These are phyloP conservation scores for Fusarium kyushuense DNA, from an alignment of 2,329 filamentous ascomycete genomes.

Conservation along the genomic window DNA sequence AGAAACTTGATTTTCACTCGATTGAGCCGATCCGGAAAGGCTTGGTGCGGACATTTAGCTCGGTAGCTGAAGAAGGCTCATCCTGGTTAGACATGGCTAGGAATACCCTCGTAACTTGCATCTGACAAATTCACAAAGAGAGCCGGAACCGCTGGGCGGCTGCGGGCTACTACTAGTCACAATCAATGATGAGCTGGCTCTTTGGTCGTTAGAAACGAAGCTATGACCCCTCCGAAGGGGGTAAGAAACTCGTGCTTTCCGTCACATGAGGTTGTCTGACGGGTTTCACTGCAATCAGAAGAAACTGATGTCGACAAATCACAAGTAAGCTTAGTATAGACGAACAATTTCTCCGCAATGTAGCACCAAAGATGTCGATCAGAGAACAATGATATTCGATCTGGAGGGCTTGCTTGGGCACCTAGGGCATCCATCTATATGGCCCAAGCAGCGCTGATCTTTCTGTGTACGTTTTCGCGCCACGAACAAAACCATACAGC, in stretches of 20 bases:
- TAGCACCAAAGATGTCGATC: not conserved
- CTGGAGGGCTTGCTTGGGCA: constrained; percentile 17
- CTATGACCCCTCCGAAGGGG: constrained; percentile 4
- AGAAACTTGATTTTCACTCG: constrained; percentile 42
- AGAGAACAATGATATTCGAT: constrained; percentile 10
- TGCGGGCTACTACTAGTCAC: constrained; percentile 19
- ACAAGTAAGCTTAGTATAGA: constrained; percentile 8
- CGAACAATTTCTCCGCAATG: constrained; percentile 8
- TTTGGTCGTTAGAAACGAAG: constrained; percentile 4
- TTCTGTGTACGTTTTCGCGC: constrained; percentile 10
- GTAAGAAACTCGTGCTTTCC: constrained; percentile 33
- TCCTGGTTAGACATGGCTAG: constrained; percentile 32
- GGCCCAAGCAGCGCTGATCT: constrained; percentile 30
- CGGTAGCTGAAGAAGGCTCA: constrained; percentile 27
- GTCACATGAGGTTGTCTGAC: constrained; percentile 8
- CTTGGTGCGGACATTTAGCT: constrained; percentile 40
- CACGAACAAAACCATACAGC: constrained; percentile 1
- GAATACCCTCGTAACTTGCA: constrained; percentile 31
- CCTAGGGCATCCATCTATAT: constrained; percentile 28
- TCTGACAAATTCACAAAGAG: constrained; percentile 16
- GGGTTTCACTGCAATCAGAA: constrained; percentile 1
- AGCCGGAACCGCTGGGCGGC: constrained; percentile 1
- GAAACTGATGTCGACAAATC: not conserved
- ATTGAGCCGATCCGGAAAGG: constrained; percentile 17
- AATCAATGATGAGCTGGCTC: constrained; percentile 41